Percentiles rank a stretch among this genome's conserved stretches.
Evolutionary conservation across 768 basidiomycete species (phyloP).

Genomic region (Psilocybe cubensis): DNA sequence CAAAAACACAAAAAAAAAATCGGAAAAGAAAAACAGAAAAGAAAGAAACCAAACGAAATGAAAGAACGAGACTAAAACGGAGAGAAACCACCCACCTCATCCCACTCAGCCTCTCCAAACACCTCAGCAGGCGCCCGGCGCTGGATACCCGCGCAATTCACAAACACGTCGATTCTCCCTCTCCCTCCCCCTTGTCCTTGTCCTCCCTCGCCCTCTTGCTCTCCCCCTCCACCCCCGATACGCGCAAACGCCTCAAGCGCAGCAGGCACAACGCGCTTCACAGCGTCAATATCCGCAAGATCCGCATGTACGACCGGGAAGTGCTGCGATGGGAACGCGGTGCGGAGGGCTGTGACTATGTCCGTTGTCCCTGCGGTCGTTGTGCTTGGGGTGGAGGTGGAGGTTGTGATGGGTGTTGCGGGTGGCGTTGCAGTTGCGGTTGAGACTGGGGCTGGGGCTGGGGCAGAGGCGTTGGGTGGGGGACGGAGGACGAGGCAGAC

Average conservation of each 20-base stretch:
- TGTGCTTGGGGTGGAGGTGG: slow-evolving; percentile 8
- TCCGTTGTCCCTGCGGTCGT: too few relatives aligned
- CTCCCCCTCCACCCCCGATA: background rate
- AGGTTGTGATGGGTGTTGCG: slow-evolving; percentile 26
- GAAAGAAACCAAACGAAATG: background rate
- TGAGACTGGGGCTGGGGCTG: slow-evolving; percentile 7
- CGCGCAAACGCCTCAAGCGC: slow-evolving; percentile 32
- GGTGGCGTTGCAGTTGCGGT: slow-evolving; percentile 11
- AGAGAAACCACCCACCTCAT: slow-evolving; percentile 49
- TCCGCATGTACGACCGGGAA: slow-evolving; percentile 43
- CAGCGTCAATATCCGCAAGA: slow-evolving; percentile 42
- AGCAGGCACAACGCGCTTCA: slow-evolving; percentile 43
- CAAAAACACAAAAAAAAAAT: background rate
- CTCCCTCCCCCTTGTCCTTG: slow-evolving; percentile 35
- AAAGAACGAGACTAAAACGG: background rate
- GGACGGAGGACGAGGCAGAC: slow-evolving; percentile 49
- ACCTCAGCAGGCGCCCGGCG: slow-evolving; percentile 59
- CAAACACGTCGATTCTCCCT: slow-evolving; percentile 57
- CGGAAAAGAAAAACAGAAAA: background rate
- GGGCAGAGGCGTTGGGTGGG: background rate
- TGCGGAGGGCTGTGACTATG: slow-evolving; percentile 36
- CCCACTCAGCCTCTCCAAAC: slow-evolving; percentile 71
- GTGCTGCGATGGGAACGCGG: slow-evolving; percentile 25
- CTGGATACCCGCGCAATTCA: slow-evolving; percentile 75
- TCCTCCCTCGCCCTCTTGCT: background rate